Evolutionary conservation across 805 yeast genomes (phyloP).

Genomic region (Kuraishia capsulata): DNA sequence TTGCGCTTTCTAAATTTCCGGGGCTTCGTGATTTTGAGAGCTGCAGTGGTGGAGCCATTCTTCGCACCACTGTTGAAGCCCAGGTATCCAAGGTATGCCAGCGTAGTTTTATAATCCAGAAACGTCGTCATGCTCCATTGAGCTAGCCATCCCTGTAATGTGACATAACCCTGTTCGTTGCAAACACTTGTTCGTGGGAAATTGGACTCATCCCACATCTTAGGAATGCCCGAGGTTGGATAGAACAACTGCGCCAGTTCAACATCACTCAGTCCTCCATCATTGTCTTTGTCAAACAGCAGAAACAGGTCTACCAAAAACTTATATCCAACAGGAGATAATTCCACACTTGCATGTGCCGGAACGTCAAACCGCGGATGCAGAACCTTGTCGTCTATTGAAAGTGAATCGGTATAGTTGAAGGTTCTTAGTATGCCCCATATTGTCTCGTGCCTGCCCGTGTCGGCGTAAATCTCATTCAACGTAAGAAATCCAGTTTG

Average conservation of each 20-base stretch:
- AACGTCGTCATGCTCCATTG: conserved; percentile 98
- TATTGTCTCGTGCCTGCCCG: conserved; percentile 91
- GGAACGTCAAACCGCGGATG: conserved; percentile 74
- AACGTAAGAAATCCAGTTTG: conserved; percentile 68
- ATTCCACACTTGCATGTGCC: conserved; percentile 70
- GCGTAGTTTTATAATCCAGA: conserved; percentile 71
- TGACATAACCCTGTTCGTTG: conserved; percentile 82
- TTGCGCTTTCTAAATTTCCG: conserved; percentile 59
- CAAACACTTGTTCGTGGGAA: conserved; percentile 87
- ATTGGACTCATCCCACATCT: conserved; percentile 72
- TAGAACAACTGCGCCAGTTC: conserved; percentile 66
- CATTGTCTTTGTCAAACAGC: conserved; percentile 88
- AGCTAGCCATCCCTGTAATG: conserved; percentile 97
- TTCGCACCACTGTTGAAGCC: conserved; percentile 54
- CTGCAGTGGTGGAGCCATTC: conserved; percentile 28
- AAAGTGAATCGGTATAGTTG: conserved; percentile 86
- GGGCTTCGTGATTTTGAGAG: conserved; percentile 76
- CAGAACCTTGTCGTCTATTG: conserved; percentile 71
- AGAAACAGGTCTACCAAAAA: conserved; percentile 86
- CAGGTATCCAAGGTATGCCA: conserved; percentile 81
- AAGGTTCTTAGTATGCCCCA: conserved; percentile 92
- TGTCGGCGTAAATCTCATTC: conserved; percentile 77
- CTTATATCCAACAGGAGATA: conserved; percentile 86
- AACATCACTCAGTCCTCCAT: conserved; percentile 79
- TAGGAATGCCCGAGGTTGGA: conserved; percentile 92